Evolutionary conservation across 305 asterid genomes (phyloP), one percentile per base, ranked within the genome.

Genomic region (Salvia sclarea): DNA sequence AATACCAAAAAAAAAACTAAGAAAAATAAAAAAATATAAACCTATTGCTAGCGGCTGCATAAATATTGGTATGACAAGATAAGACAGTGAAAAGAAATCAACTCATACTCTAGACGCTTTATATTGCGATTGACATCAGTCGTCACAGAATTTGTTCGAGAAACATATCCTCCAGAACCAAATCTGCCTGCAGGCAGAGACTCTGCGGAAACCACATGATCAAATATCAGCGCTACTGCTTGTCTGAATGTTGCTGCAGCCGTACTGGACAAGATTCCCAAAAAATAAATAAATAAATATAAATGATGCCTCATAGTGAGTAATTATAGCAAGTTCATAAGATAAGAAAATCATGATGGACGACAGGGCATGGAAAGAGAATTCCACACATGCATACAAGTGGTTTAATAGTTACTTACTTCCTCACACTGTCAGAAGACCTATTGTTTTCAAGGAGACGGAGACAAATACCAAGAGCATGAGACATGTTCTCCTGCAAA

Each of bases 221-320:
- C 99, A 80, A 94, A 94, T 76, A 94, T 88, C 89, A 94, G 78
- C 44, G 99, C 99, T 71, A 88, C 99, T 74, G 97, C 96, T 80
- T 94, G 99, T 77, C 99, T 86, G 88, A 94, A 91, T 59, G 99
- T 94, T 89, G 99, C 99, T 78, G 99, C 99, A 45, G 99, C 99
- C 82, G 99, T 94, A 77, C 99, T 94, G 90, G 78, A 84, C 50
- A 80, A 76, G 66, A 77, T 74, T 57, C 71, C 72, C 71, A 76
- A 72, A 77, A 68, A 47, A 30, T 52, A 33, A 61, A 60, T 37
- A 13, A 38, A 60, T 45, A 79, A 37, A 68, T 45, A 77, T 30
- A 68, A 56, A 24, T 58, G 73, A 64, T 44, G 65, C 33, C 49
- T 64, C 44, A 43, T 48, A 44, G 65, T 30, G 68, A 66, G 63